Base-by-base conservation (phyloP, 495 filamentous ascomycete genomes). In the Friedmanniomyces simplex region DNA sequence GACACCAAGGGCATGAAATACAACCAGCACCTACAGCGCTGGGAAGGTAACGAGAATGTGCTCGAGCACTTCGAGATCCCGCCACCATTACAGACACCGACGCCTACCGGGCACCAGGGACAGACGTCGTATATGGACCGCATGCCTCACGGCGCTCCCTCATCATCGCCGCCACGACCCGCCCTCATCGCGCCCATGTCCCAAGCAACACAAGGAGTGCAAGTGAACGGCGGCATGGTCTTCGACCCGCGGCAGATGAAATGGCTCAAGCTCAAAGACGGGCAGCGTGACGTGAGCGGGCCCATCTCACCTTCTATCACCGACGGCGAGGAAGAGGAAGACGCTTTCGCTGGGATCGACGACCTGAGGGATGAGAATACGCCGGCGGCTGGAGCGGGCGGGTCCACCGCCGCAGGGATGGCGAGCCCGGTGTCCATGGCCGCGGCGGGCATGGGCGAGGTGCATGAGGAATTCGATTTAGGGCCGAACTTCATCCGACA, bases 171-270 rank as follows among this genome's bases (percentile, higher is more conserved):
- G 18, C 69, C 88, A 11, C 84, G 89, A 1, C 93, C 91, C 0
- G 90, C 90, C n/a, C 79, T 98, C 13, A 98, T 98, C 66, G 87
- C 88, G 54, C 93, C 88, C 57, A 93, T 95, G 65, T 83, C 93
- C 82, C 84, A 82, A 3, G 63, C 67, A 8, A 76, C 82, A 42
- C 79, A 82, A 61, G 89, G 87, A 58, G 86, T 95, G 13, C 91
- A 96, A 72, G 85, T 95, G 26, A 88, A 94, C 56, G 85, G 89
- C 22, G 88, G 86, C 62, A 98, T 98, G 93, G 84, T 98, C 24
- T 98, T 97, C 69, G 93, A 98, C 71, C 94, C 94, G 7, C 82
- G 84, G 52, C 87, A 86, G 52, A 98, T 96, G 91, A 88, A 87
- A 69, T 96, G 91, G 91, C 77, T 95, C 30, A 93, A 90, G 67